Conservation (phyloP, 148 eudicot species). For the Dysphania ambrosioides region DNA sequence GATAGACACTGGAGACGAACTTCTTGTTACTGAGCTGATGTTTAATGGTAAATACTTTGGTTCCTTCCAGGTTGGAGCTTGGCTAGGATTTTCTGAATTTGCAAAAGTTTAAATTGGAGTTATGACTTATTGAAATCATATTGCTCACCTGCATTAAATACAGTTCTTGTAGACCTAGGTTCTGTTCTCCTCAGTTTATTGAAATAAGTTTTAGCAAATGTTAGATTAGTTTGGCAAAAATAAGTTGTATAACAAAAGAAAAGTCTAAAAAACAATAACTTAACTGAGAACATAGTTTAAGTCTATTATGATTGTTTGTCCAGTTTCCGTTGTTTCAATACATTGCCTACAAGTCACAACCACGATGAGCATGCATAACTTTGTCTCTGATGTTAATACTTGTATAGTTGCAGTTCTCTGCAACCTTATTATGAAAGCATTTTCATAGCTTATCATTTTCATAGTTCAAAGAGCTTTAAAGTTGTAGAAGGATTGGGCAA, state of each 20-base stretch:
- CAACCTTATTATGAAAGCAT: neutral
- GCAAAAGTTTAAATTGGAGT: neutral
- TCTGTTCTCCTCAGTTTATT: too few species aligned
- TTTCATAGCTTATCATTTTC: too few species aligned
- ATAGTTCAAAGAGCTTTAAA: too few species aligned
- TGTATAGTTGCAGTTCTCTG: neutral
- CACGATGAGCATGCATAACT: neutral
- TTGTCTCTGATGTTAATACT: neutral
- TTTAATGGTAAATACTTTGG: constrained; percentile 97
- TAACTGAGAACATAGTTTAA: too few species aligned
- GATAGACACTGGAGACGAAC: constrained; percentile 98
- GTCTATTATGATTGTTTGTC: neutral
- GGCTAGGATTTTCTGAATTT: neutral
- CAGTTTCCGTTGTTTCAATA: neutral
- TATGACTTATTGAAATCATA: neutral
- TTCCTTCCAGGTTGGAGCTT: too few species aligned
- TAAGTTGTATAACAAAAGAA: too few species aligned
- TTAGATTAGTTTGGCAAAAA: too few species aligned
- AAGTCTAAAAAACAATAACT: too few species aligned
- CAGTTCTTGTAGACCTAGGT: neutral
- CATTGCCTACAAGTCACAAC: neutral
- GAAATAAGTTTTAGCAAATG: too few species aligned
- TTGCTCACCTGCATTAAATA: neutral
- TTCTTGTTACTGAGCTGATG: constrained; percentile 95
- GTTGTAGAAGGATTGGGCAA: too few species aligned